Evolutionary conservation across 345 rosid species (phyloP), one percentile per base, ranked within the genome.

Genomic region (Erysimum cheiranthoides): DNA sequence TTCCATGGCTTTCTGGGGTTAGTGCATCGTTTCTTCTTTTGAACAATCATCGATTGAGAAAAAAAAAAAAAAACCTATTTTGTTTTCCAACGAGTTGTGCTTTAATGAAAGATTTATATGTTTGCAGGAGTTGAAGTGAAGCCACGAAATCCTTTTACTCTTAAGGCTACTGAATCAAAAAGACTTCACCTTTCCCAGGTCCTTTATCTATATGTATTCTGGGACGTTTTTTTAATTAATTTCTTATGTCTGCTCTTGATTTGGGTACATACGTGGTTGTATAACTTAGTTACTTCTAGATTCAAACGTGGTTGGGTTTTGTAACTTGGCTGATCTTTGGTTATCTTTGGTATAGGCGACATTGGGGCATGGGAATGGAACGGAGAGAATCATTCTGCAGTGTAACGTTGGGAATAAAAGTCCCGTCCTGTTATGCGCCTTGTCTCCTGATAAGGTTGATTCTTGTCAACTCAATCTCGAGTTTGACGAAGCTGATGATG

Each of bases 171-270:
- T 10, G 70, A 61, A n/a, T 6, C 54, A 1, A 27, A 59, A 31
- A 80, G 97, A 74, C 92, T 92, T 51, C 96, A 85, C 73, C 79
- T 90, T 46, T 85, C 97, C 2, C 93, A 85, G 90, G 94, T 86
- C 35, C 34, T 46, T 5, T 0, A 30, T 45, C 39, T 63, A 27
- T 50, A 43, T 68, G 2, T 13, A 21, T 50, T 40, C 11, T 10
- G 49, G 49, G 59, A 18, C 46, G 12, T 21, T 21, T 21, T 1
- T 21, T 21, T 21, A 21, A 21, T 21, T 21, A 21, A 21, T 21
- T 21, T 21, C 25, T 21, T 21, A 21, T 21, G 25, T 21, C 25
- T 21, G 25, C 25, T 21, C 25, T 21, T 21, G 25, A 21, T 21
- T 21, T 21, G 25, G 25, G 25, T 21, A 21, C 25, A 21, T 47